Base-by-base conservation (phyloP, 192 early-diverging fungal genomes). In the Dispira simplex region DNA sequence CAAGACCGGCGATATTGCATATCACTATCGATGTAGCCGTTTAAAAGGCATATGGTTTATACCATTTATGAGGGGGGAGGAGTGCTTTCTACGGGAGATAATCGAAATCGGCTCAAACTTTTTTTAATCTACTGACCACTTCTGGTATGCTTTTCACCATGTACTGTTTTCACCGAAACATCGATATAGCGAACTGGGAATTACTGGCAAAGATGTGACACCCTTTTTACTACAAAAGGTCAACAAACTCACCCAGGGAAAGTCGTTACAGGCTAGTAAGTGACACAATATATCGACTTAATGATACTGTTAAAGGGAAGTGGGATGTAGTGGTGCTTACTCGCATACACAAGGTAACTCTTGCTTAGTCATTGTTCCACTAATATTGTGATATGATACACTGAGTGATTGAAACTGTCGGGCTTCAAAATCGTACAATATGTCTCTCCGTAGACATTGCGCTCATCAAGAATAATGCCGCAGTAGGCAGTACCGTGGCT, bases 201-300 rank as follows among this genome's bases (percentile, higher is more conserved):
- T 99, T 53, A 53, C 27, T 32, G 96, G 96, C 59, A 95, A 95
- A 69, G 90, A 93, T 46, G 79, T 83, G 51, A 99, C 96, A 4
- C 96, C 96, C 5, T 99, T 90, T 70, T 69, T 99, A 67, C 80
- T 99, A n/a, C 82, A 84, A 58, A 81, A 87, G 43, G 83, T 99
- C 0, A 78, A 78, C 26, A 83, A 91, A 64, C 55, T 92, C n/a
- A 99, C 93, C 13, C 70, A 74, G 16, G 96, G 93, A 39, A 75
- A 80, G 32, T 94, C 92, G 23, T 74, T 91, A 43, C 70, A 76
- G 46, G 73, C 91, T 44, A 91, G 87, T 90, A 81, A 69, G 83
- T 70, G 2, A 44, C 39, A 18, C 21, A 48, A 39, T 39, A 4
- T 39, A 39, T 39, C 3, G 32, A 39, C 32, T 39, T 39, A 4